phyloP scores from a whole-genome alignment of 176 grass and related monocot genomes.

The Oryza nivara region DNA sequence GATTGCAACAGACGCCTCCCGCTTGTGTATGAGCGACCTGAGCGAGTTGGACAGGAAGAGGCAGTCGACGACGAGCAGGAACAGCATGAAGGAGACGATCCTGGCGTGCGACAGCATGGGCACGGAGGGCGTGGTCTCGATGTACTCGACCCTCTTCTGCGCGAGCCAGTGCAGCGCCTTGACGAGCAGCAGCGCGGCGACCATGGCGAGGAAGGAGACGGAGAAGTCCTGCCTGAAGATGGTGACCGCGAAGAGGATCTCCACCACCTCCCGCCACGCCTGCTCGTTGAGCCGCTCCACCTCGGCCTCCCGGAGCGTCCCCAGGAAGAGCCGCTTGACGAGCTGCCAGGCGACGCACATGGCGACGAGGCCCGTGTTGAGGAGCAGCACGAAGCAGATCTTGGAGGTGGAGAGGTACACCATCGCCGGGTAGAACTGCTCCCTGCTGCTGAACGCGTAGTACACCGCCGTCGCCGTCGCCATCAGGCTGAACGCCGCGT shows the following conservation, averaged over 20 bases:
- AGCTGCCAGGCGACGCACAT: slow-evolving; percentile 94
- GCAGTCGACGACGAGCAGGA: slow-evolving; percentile 75
- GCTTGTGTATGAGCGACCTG: slow-evolving; percentile 58
- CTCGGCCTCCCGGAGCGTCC: slow-evolving; percentile 87
- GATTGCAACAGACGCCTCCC: slow-evolving; percentile 78
- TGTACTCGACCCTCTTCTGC: slow-evolving; percentile 91
- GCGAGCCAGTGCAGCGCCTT: slow-evolving; percentile 89
- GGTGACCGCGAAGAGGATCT: slow-evolving; percentile 95
- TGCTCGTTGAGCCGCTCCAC: slow-evolving; percentile 95
- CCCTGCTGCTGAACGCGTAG: slow-evolving; percentile 97
- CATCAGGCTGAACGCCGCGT: slow-evolving; percentile 92
- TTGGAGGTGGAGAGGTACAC: slow-evolving; percentile 95
- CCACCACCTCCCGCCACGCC: slow-evolving; percentile 87
- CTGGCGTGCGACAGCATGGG: slow-evolving; percentile 71
- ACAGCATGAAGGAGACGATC: slow-evolving; percentile 86
- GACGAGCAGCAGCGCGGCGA: slow-evolving; percentile 71
- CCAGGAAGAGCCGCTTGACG: slow-evolving; percentile 84
- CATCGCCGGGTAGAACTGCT: slow-evolving; percentile 93
- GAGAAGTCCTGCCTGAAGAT: slow-evolving; percentile 99
- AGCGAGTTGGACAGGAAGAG: slow-evolving; percentile 75
- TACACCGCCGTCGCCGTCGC: slow-evolving; percentile 70
- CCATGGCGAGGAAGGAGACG: slow-evolving; percentile 83
- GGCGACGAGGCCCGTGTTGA: slow-evolving; percentile 87
- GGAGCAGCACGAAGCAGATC: slow-evolving; percentile 95
- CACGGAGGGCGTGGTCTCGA: slow-evolving; percentile 90